These are phyloP conservation scores for Pythium sp. DNA, from an alignment of 352 stramenopile species.

Conservation along the genomic window DNA sequence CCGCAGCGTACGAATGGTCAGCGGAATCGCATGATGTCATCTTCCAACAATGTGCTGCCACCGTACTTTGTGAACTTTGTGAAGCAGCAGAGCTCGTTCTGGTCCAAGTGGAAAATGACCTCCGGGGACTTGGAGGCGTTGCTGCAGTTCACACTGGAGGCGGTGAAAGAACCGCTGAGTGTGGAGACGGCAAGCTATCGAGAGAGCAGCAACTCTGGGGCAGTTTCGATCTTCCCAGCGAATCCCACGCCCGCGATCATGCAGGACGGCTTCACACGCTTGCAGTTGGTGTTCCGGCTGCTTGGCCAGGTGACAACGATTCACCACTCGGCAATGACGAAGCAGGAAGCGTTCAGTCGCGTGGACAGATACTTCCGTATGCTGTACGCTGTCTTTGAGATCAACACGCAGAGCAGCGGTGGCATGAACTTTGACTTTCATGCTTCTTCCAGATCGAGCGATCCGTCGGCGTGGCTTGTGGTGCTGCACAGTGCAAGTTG, in stretches of 20 bases:
- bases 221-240: conserved; percentile 34
- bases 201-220: neutral
- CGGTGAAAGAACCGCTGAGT: conserved; percentile 52
- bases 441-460: conserved; percentile 20
- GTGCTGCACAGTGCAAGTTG: conserved; percentile 71
- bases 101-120: conserved; percentile 74
- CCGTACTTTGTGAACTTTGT: conserved; percentile 88
- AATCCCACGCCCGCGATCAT: conserved; percentile 50
- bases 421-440: conserved; percentile 6
- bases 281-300: conserved; percentile 65
- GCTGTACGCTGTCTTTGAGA: conserved; percentile 59
- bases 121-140: conserved; percentile 52
- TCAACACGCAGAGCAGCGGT: conserved; percentile 9
- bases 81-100: conserved; percentile 70
- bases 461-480: conserved; percentile 58
- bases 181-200: conserved; percentile 11
- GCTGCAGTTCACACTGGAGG: conserved; percentile 54
- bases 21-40: conserved; percentile 32
- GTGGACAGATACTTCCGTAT: conserved; percentile 53
- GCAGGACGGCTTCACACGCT: conserved; percentile 72
- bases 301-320: conserved; percentile 66
- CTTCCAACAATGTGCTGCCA: conserved; percentile 65
- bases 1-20: conserved; percentile 24
- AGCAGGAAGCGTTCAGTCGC: conserved; percentile 44
- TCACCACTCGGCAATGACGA: conserved; percentile 46